Evolutionary conservation across 1,284 basidiomycete genomes (phyloP), one percentile per base, ranked within the genome.

Genomic region (Sphaerobolus stellatus): DNA sequence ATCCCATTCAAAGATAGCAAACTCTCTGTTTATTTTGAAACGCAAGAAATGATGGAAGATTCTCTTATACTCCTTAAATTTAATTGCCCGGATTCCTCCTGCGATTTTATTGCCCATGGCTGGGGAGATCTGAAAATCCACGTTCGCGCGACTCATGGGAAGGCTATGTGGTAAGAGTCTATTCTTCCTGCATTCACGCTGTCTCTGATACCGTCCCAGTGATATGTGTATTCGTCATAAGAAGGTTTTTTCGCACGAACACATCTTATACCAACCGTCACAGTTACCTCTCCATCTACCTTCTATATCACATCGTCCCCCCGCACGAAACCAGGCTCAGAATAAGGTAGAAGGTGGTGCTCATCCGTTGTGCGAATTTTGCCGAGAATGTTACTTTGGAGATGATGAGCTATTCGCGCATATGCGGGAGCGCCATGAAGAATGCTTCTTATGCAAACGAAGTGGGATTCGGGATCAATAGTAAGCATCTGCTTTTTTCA

Each of bases 181-280:
- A 38, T 29, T 30, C 36, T 8, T 49, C 24, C 45, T 18, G 11
- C 30, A 4, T 3, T 14, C 29, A 30, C 16, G 13, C 46, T 36
- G 36, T n/a, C 24, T 20, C 50, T 44, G 9, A 18, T 13, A 25
- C 24, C 29, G 24, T 49, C 51, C 18, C 59, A 94, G 92, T 66
- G 92, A 94, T 63, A 70, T 99, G 2, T 99, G 97, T 68, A 86
- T 95, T 55, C 80, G 85, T 36, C 80, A 83, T 71, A 94, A 98
- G 74, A 98, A 97, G 63, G 90, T 98, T 46, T 99, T 99, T 72
- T 80, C 92, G 0, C 95, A 99, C 69, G 96, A 99, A 69, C 97
- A 98, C 68, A 82, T 86, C 0, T 71, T 98, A 18, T 98, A 96
- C 67, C 79, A 86, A 1, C 78, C 82, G 2, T 75, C 82, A 64